Base-by-base conservation (phyloP, 768 basidiomycete species). In the Russula olivacea region DNA sequence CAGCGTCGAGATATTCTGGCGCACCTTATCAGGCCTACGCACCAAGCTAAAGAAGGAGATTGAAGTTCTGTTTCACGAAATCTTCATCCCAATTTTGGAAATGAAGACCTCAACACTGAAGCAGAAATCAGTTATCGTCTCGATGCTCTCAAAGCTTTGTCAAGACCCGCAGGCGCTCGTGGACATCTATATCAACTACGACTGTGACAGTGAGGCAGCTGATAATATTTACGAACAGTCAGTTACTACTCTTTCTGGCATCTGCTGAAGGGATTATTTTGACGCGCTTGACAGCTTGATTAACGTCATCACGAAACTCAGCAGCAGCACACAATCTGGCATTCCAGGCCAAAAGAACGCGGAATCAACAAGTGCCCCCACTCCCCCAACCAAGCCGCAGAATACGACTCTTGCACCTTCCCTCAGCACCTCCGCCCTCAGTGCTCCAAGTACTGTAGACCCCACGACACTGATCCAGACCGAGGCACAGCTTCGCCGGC, bases 41-140 rank as follows among this genome's bases (percentile, higher is more conserved):
- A 92, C 91, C 19, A 96, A 92, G 77, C 83, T 99, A 68, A 99
- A 99, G 96, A 97, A 98, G 89, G 97, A 99, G 74, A 98, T 98
- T 61, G 96, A 98, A 74, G 94, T 99, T 41, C 80, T 99, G n/a
- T 75, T 99, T 53, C 95, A 97, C 69, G 97, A 99, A 74, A 98
- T 99, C 66, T 99, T 98, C 78, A 86, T 98, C 60, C 97, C 97
- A 2, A 96, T 99, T 53, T 79, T 98, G 61, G 97, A 99, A 76
- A 98, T 99, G 94, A 86, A 88, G 72, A 98, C 91, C 10, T 91
- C 96, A 6, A 97, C 94, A 1, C 76, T 96, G 54, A 93, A 93
- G 71, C 97, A 98, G 73, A 98, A 99, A 76, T 88, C 88, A 3
- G 85, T 93, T 54, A 91, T 98, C 58, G 79, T 98, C 56, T 87